Conservation (phyloP, 345 rosid species). For the Aquilaria malaccensis region DNA sequence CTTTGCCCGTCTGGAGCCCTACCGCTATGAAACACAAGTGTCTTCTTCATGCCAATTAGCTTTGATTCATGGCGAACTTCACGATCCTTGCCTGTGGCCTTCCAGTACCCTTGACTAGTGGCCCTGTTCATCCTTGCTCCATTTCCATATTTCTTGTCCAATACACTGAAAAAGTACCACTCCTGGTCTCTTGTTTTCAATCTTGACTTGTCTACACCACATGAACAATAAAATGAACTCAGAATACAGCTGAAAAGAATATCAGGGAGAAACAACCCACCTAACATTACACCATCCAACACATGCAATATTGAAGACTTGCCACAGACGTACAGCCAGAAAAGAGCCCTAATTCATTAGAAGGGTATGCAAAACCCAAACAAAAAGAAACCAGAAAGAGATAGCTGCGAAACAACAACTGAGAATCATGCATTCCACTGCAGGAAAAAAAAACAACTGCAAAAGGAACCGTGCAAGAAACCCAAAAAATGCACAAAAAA, state of each 20-base stretch:
- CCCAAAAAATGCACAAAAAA: not conserved
- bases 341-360: too few species aligned
- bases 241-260: not conserved
- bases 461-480: too few species aligned
- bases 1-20: conserved; percentile 53
- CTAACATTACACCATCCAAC: too few species aligned
- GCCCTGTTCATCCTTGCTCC: conserved; percentile 56
- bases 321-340: too few species aligned
- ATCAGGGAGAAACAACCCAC: not conserved
- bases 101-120: conserved; percentile 67
- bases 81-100: conserved; percentile 55
- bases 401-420: too few species aligned
- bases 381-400: too few species aligned
- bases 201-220: conserved; percentile 34
- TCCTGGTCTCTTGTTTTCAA: conserved; percentile 70
- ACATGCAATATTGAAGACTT: too few species aligned
- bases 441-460: too few species aligned
- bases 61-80: conserved; percentile 27
- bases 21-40: conserved; percentile 55
- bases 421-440: too few species aligned
- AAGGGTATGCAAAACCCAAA: too few species aligned
- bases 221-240: conserved; percentile 1
- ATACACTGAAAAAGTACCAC: conserved; percentile 69
- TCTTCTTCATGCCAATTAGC: conserved; percentile 58
- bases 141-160: conserved; percentile 77